Percentiles rank a stretch among this genome's conserved stretches.
Conservation (phyloP, 441 rosid genomes). For the Brassica balearica region DNA sequence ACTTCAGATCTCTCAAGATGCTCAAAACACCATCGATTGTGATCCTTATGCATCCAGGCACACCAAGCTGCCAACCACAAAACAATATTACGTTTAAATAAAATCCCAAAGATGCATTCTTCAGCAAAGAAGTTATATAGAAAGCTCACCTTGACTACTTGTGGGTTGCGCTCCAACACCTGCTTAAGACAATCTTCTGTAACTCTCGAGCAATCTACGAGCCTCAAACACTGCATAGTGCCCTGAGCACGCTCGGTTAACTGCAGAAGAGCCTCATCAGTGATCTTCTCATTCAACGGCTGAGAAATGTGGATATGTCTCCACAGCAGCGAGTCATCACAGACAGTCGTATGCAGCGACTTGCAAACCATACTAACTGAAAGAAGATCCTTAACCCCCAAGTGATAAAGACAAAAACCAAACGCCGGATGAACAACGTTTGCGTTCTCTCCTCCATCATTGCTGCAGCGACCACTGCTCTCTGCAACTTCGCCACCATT, state of each 20-base stretch:
- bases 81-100: neutral
- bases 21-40: conserved; percentile 71
- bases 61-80: conserved; percentile 66
- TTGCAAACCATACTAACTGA: conserved; percentile 66
- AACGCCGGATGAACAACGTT: conserved; percentile 67
- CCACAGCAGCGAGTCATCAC: conserved; percentile 74
- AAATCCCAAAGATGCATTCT: neutral
- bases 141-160: conserved; percentile 64
- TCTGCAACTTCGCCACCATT: conserved; percentile 24
- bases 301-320: conserved; percentile 71
- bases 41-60: conserved; percentile 90
- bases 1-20: conserved; percentile 64
- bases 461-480: conserved; percentile 22
- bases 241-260: conserved; percentile 78
- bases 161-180: conserved; percentile 71
- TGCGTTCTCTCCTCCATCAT: conserved; percentile 49
- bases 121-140: no score
- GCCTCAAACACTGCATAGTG: conserved; percentile 76
- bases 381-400: conserved; percentile 79
- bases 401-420: conserved; percentile 60
- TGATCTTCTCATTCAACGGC: conserved; percentile 82
- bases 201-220: conserved; percentile 76
- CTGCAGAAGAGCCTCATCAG: conserved; percentile 74
- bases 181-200: conserved; percentile 72
- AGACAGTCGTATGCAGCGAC: conserved; percentile 56